These are phyloP conservation scores for Aspergillus panamensis DNA, from an alignment of 495 filamentous ascomycete genomes.

Conservation along the genomic window DNA sequence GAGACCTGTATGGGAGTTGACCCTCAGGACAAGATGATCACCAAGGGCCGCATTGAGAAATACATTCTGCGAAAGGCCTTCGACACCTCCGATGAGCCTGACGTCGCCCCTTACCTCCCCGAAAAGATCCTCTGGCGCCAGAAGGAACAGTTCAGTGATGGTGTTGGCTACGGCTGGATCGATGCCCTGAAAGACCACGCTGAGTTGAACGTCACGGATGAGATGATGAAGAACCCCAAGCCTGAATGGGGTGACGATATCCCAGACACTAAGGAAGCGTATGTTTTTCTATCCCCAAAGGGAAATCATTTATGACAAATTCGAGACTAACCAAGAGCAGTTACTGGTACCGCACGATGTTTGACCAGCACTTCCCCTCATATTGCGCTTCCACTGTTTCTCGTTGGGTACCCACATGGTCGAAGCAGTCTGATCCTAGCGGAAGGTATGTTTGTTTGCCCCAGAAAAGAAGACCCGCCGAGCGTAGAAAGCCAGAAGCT, in stretches of 20 bases:
- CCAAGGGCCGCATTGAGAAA: slow-evolving; percentile 86
- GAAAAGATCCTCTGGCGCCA: slow-evolving; percentile 95
- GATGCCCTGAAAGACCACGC: slow-evolving; percentile 93
- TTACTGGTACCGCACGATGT: slow-evolving; percentile 98
- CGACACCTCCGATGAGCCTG: slow-evolving; percentile 83
- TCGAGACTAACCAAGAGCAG: slow-evolving; percentile 41
- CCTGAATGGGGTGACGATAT: slow-evolving; percentile 89
- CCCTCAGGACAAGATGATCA: slow-evolving; percentile 92
- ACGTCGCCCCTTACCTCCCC: slow-evolving; percentile 76
- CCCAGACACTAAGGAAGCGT: slow-evolving; percentile 95
- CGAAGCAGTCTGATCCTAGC: slow-evolving; percentile 89
- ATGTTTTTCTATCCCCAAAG: slow-evolving; percentile 33
- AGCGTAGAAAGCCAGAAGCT: slow-evolving; percentile 5
- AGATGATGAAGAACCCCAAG: slow-evolving; percentile 96
- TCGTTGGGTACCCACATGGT: slow-evolving; percentile 98
- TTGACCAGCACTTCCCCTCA: slow-evolving; percentile 95
- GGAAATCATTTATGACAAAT: background rate
- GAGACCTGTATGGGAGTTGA: slow-evolving; percentile 89
- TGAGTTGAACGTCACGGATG: slow-evolving; percentile 81
- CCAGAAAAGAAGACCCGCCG: background rate
- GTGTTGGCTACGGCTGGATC: slow-evolving; percentile 99
- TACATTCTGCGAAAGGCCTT: slow-evolving; percentile 97
- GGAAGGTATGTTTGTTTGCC: slow-evolving; percentile 62
- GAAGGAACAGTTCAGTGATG: slow-evolving; percentile 99
- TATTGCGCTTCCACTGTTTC: slow-evolving; percentile 89